Conservation (phyloP, 257 asterid genomes). For the Nicotiana noctiflora region DNA sequence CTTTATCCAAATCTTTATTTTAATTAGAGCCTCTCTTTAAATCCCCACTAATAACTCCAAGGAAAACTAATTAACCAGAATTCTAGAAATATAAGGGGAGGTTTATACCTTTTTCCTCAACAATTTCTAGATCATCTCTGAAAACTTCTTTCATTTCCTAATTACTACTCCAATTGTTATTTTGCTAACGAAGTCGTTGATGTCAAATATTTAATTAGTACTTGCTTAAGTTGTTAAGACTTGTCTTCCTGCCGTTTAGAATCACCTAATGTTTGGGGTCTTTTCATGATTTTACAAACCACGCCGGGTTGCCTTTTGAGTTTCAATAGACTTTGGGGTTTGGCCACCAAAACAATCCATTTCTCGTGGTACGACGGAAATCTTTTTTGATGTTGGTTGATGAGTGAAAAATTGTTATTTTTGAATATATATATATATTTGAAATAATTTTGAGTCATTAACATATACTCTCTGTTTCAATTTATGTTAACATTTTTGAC, state of each 20-base stretch:
- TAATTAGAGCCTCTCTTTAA: not conserved
- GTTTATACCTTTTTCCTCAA: not conserved
- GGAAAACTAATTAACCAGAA: not conserved
- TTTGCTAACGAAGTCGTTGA: not conserved
- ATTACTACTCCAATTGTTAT: not conserved
- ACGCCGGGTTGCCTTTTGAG: not conserved
- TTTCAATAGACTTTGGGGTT: not conserved
- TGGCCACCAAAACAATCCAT: not conserved
- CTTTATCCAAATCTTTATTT: not conserved
- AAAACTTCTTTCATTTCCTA: not conserved
- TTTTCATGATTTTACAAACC: not conserved
- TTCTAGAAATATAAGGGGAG: not conserved
- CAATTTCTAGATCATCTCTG: not conserved
- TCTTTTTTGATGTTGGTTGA: too few relatives aligned
- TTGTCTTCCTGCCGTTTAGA: not conserved
- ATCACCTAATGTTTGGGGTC: not conserved
- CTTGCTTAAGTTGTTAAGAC: not conserved
- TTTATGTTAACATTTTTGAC: too few relatives aligned
- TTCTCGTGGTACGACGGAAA: too few relatives aligned
- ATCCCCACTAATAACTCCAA: not conserved
- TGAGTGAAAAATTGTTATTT: too few relatives aligned
- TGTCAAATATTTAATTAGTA: not conserved
- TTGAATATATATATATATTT: too few relatives aligned
- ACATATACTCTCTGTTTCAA: too few relatives aligned
- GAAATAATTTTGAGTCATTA: too few relatives aligned